Conservation (phyloP, 371 early-diverging fungal species). For the Circinella minor region DNA sequence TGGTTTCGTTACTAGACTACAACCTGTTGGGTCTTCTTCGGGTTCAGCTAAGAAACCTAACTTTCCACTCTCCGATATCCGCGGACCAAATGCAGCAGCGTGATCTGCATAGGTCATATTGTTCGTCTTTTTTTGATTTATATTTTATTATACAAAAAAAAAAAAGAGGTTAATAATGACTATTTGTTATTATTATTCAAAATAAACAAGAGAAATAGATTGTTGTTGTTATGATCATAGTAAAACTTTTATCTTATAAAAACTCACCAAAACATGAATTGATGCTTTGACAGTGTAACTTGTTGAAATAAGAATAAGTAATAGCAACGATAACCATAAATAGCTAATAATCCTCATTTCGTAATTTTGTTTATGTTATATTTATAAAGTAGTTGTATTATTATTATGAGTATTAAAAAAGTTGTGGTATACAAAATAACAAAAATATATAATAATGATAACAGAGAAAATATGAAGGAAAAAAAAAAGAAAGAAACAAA, state of each 20-base stretch:
- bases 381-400: too few relatives aligned
- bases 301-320: neutral
- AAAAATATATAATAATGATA: constrained; percentile 16
- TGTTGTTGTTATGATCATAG: too few relatives aligned
- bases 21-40: constrained; percentile 40
- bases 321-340: neutral
- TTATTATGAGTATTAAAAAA: neutral
- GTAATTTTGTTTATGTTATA: neutral
- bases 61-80: constrained; percentile 60
- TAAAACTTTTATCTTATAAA: neutral
- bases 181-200: too few relatives aligned
- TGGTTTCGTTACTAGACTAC: constrained; percentile 33
- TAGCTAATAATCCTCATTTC: constrained; percentile 1
- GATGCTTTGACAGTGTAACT: constrained; percentile 16
- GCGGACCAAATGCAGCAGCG: constrained; percentile 69
- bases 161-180: too few relatives aligned
- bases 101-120: constrained; percentile 62
- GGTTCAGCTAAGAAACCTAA: constrained; percentile 54
- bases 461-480: constrained; percentile 17
- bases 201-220: too few relatives aligned
- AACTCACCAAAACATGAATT: constrained; percentile 32
- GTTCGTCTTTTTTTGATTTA: constrained; percentile 37
- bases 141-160: too few relatives aligned
- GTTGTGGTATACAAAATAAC: neutral
- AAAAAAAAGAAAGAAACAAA: constrained; percentile 13